Evolutionary conservation across 768 basidiomycete genomes (phyloP), one percentile per base, ranked within the genome.

Genomic region (Leccinum fibrillosum): DNA sequence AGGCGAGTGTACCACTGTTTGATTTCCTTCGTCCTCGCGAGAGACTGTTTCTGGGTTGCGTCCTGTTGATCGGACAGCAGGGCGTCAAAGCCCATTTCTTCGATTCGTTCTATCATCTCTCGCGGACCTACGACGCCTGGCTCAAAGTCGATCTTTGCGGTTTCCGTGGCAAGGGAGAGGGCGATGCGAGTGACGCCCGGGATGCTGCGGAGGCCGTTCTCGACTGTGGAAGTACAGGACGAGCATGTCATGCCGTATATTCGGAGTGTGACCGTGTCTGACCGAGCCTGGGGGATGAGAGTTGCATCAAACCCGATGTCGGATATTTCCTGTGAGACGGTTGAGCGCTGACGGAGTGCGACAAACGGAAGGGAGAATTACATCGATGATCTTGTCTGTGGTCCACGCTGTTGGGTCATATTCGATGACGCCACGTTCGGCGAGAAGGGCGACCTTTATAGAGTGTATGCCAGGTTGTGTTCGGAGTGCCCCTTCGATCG

Each of bases 201-300:
- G 30, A 91, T 74, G 23, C 76, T 75, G 23, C 76, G 75, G 2
- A 97, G 82, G 26, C 86, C 84, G 4, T 76, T 78, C 70, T 94
- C 92, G 52, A 96, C 82, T 12, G 89, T 82, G 21, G 82, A 82
- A 3, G 86, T 89, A 66, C 93, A 95, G 9, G 90, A 83, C 19
- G 88, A 84, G 68, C 90, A 93, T 30, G 89, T 94, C 94, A 96
- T 94, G 70, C 93, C 94, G 68, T 90, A 95, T 69, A 96, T 82
- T 34, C 87, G 86, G 23, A 96, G 80, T 12, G 82, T 86, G 53
- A 94, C 80, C 1, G 78, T 77, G 66, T 95, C 91, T 5, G 83
- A 78, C 19, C 82, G 81, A 45, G 78, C 70, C 2, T 83, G 78
- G 0, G 88, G 88, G 50, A 96, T 85, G 53, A 86, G 77, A 0